Percentiles rank a stretch among this genome's conserved stretches.
phyloP scores from a whole-genome alignment of 371 early-diverging fungal species.

The Lichtheimia ornata region DNA sequence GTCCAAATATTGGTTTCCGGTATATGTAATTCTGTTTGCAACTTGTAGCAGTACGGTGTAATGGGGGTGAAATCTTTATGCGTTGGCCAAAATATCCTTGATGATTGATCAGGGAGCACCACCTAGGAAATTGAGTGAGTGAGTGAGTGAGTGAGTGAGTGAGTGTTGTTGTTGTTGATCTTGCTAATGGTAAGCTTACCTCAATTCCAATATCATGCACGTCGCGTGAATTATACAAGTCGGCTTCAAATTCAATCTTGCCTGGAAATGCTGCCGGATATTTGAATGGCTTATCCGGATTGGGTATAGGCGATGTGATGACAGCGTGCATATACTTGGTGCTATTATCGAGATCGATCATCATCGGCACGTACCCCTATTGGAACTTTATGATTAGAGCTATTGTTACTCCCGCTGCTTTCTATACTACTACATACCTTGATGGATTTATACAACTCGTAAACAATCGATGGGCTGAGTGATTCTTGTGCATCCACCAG shows the following conservation, averaged over 20 bases:
- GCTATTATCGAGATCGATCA: slow-evolving; percentile 30
- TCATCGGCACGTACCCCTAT: slow-evolving; percentile 37
- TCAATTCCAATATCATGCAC: slow-evolving; percentile 41
- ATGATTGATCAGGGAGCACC: slow-evolving; percentile 37
- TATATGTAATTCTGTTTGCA: slow-evolving; percentile 33
- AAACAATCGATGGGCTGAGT: slow-evolving; percentile 17
- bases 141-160: not conserved
- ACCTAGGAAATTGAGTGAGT: slow-evolving; percentile 19
- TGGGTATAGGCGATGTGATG: slow-evolving; percentile 38
- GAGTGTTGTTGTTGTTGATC: no score
- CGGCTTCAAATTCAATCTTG: slow-evolving; percentile 39
- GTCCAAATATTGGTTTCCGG: slow-evolving; percentile 31
- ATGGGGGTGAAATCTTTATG: slow-evolving; percentile 37
- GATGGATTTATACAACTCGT: slow-evolving; percentile 34
- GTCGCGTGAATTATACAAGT: slow-evolving; percentile 36
- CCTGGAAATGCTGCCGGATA: slow-evolving; percentile 33
- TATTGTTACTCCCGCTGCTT: no score
- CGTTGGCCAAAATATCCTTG: slow-evolving; percentile 41
- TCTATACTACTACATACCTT: slow-evolving; percentile 21
- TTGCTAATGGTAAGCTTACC: slow-evolving; percentile 30
- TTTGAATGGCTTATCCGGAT: slow-evolving; percentile 41
- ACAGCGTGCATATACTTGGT: slow-evolving; percentile 40
- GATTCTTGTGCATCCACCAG: slow-evolving; percentile 6
- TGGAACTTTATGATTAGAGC: not conserved
- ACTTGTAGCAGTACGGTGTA: slow-evolving; percentile 36